Conservation (phyloP, 805 yeast species). For the Blastobotrys chiropterorum region DNA sequence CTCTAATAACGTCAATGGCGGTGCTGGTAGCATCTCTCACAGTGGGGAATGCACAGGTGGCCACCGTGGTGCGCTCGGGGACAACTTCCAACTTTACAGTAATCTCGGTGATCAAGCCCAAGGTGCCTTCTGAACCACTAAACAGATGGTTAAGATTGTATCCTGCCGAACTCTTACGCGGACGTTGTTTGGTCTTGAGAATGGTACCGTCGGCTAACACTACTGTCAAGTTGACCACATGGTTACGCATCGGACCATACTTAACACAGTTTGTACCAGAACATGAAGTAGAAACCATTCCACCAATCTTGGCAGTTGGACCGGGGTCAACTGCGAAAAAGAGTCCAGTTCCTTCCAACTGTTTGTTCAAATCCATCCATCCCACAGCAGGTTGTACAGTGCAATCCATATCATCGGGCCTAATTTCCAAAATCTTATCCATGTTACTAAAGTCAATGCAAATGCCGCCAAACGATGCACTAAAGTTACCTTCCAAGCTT, state of each 20-base stretch:
- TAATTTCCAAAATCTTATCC: constrained; percentile 51
- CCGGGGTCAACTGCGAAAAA: constrained; percentile 76
- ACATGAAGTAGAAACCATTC: constrained; percentile 71
- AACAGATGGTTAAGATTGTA: constrained; percentile 71
- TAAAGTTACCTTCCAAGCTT: constrained; percentile 75
- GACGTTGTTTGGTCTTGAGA: constrained; percentile 66
- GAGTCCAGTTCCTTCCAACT: constrained; percentile 36
- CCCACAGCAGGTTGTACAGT: constrained; percentile 74
- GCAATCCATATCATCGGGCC: constrained; percentile 62
- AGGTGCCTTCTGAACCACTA: constrained; percentile 73
- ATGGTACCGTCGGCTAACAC: constrained; percentile 78
- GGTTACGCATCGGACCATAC: constrained; percentile 77
- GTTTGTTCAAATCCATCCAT: constrained; percentile 65
- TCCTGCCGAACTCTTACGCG: constrained; percentile 75
- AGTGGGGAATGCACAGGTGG: constrained; percentile 60
- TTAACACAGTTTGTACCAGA: constrained; percentile 76
- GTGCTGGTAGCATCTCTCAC: constrained; percentile 67
- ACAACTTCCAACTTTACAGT: constrained; percentile 62
- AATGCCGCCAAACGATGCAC: constrained; percentile 61
- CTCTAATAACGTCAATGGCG: constrained; percentile 53
- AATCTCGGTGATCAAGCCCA: constrained; percentile 74
- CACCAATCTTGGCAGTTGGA: constrained; percentile 76
- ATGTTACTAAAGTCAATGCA: constrained; percentile 54
- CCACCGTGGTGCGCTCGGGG: constrained; percentile 61
- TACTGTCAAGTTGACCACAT: constrained; percentile 60